Percentiles rank a stretch among this genome's conserved stretches.
These are phyloP conservation scores for Ogataea hybrid DNA, from an alignment of 1,139 yeast genomes.

Conservation along the genomic window DNA sequence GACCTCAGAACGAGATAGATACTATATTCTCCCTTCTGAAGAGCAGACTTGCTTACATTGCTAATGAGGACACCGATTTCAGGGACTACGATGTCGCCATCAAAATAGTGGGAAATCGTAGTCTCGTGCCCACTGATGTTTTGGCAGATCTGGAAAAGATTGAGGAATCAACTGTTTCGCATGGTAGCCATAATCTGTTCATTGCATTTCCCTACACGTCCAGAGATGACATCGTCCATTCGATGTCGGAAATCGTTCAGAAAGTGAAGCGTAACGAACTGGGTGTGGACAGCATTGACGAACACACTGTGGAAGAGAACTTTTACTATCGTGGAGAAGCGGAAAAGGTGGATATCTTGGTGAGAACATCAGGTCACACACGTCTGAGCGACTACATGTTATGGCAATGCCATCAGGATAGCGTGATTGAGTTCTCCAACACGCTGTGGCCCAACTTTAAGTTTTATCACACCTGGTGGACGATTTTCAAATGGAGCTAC, in stretches of 20 bases:
- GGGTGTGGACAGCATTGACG: slow-evolving; percentile 32
- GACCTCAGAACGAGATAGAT: slow-evolving; percentile 51
- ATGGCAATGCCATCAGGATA: slow-evolving; percentile 53
- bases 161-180: slow-evolving; percentile 39
- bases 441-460: slow-evolving; percentile 55
- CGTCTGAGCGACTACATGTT: slow-evolving; percentile 56
- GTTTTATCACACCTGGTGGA: slow-evolving; percentile 33
- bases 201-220: slow-evolving; percentile 60
- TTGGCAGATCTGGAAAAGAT: slow-evolving; percentile 42
- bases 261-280: slow-evolving; percentile 31
- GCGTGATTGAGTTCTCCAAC: slow-evolving; percentile 48
- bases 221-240: slow-evolving; percentile 52
- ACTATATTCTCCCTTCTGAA: slow-evolving; percentile 47
- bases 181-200: slow-evolving; percentile 38
- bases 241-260: slow-evolving; percentile 36
- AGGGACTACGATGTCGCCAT: slow-evolving; percentile 35
- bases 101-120: slow-evolving; percentile 47
- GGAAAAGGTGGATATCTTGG: slow-evolving; percentile 49
- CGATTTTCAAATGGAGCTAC: slow-evolving; percentile 42
- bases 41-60: slow-evolving; percentile 31
- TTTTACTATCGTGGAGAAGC: slow-evolving; percentile 47
- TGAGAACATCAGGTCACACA: slow-evolving; percentile 57
- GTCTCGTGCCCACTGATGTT: slow-evolving; percentile 46
- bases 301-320: slow-evolving; percentile 35
- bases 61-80: slow-evolving; percentile 27